Evolutionary conservation across 192 early-diverging fungal genomes (phyloP).

Genomic region (Coemansia sp.): DNA sequence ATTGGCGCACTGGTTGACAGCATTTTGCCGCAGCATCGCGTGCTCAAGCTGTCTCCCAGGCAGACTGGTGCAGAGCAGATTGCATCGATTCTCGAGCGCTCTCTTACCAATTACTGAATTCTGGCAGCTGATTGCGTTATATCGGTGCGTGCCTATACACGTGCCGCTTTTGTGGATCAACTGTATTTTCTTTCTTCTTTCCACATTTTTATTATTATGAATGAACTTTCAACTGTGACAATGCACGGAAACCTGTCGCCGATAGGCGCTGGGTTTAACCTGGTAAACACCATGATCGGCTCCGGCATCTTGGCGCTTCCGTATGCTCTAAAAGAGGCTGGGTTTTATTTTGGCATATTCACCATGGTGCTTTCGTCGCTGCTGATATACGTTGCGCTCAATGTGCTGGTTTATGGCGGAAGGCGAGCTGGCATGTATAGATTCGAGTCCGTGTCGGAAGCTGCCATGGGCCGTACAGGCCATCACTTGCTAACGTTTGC

Average conservation of each 20-base stretch:
- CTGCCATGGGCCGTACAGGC: slow-evolving; percentile 56
- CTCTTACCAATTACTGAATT: slow-evolving; percentile 48
- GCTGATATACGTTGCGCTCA: slow-evolving; percentile 54
- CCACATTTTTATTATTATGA: background rate
- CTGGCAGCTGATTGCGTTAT: background rate
- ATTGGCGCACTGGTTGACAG: slow-evolving; percentile 76
- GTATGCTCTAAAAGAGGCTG: slow-evolving; percentile 61
- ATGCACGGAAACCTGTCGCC: slow-evolving; percentile 25
- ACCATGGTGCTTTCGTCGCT: slow-evolving; percentile 50
- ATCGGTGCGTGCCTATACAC: too few relatives aligned
- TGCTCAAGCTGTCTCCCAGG: slow-evolving; percentile 83
- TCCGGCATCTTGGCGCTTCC: slow-evolving; percentile 67
- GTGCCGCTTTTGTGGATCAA: background rate
- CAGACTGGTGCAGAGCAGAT: slow-evolving; percentile 47
- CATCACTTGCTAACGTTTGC: slow-evolving; percentile 56
- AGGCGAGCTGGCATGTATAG: slow-evolving; percentile 54
- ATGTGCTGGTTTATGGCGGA: slow-evolving; percentile 57
- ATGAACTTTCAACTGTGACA: background rate
- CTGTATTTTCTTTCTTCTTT: slow-evolving; percentile 3
- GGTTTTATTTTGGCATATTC: slow-evolving; percentile 59
- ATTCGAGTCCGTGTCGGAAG: slow-evolving; percentile 51
- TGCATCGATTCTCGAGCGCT: slow-evolving; percentile 44
- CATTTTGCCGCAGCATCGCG: slow-evolving; percentile 87
- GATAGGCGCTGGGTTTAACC: slow-evolving; percentile 55
- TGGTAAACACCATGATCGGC: slow-evolving; percentile 69